phyloP scores from a whole-genome alignment of 2,329 filamentous ascomycete genomes.

The Seiridium unicorne region DNA sequence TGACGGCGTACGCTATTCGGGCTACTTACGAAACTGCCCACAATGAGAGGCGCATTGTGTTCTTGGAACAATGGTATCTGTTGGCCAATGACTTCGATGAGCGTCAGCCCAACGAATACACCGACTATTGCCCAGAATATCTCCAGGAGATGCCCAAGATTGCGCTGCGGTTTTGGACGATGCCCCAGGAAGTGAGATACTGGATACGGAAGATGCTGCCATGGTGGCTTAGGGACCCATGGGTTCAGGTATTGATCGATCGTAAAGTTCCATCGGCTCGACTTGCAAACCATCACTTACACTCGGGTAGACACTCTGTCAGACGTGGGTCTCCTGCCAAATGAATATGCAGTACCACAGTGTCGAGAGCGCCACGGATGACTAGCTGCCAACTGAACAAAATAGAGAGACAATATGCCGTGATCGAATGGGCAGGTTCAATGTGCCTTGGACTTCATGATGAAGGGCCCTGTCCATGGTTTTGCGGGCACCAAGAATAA shows the following conservation, averaged over 20 bases:
- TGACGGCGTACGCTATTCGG: background rate
- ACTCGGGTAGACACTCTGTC: background rate
- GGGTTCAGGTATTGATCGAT: conserved; percentile 76
- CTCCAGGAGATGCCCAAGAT: conserved; percentile 56
- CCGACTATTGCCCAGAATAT: conserved; percentile 65
- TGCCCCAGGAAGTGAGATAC: conserved; percentile 70
- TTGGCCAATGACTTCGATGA: conserved; percentile 57
- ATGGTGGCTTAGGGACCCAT: conserved; percentile 63
- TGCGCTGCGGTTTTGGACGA: conserved; percentile 37
- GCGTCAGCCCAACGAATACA: conserved; percentile 57
- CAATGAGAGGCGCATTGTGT: conserved; percentile 56
- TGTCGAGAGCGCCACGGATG: background rate
- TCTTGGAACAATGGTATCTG: conserved; percentile 52
- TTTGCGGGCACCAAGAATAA: background rate
- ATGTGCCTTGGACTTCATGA: background rate
- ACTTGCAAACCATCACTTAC: background rate
- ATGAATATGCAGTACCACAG: too few species aligned
- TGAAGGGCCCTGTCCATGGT: background rate
- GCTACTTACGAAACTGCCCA: conserved; percentile 66
- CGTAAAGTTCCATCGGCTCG: conserved; percentile 58
- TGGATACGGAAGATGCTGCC: conserved; percentile 61
- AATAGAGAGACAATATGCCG: background rate
- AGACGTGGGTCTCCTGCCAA: background rate
- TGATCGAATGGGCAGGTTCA: background rate
- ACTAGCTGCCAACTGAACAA: background rate